phyloP scores from a whole-genome alignment of 257 asterid genomes.

The Solanum arcanum region DNA sequence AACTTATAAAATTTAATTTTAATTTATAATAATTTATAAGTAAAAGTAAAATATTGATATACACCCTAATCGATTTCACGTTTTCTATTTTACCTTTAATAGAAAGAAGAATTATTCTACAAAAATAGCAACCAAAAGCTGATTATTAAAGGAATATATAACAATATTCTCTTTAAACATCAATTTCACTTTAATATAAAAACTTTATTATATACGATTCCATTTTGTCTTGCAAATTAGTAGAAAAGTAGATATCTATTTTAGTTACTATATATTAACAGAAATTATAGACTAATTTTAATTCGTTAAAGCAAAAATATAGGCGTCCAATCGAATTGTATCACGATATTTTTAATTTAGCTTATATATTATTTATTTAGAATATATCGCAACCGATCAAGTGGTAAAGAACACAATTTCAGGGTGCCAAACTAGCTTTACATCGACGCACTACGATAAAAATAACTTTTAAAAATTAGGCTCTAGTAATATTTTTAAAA shows the following conservation, averaged over 20 bases:
- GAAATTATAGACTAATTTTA: background rate
- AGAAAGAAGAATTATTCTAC: background rate
- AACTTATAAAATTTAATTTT: background rate
- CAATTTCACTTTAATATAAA: background rate
- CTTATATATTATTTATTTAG: no score
- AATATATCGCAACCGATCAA: no score
- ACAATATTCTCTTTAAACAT: background rate
- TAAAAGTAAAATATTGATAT: no score
- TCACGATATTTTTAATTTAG: background rate
- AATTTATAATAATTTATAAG: rapidly evolving
- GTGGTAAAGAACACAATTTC: background rate
- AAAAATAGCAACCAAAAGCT: background rate
- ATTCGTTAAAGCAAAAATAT: background rate
- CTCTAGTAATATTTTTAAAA: rapidly evolving
- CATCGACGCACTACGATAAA: rapidly evolving
- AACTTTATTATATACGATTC: background rate
- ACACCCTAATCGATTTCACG: no score
- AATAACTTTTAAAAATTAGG: rapidly evolving
- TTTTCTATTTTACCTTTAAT: no score
- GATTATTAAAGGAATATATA: background rate
- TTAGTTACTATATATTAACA: background rate
- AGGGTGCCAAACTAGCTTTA: background rate
- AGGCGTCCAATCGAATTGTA: background rate
- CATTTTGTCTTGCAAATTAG: background rate
- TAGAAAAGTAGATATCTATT: background rate